Evolutionary conservation across 2,329 filamentous ascomycete species (phyloP).

Genomic region (Colletotrichum limetticola): DNA sequence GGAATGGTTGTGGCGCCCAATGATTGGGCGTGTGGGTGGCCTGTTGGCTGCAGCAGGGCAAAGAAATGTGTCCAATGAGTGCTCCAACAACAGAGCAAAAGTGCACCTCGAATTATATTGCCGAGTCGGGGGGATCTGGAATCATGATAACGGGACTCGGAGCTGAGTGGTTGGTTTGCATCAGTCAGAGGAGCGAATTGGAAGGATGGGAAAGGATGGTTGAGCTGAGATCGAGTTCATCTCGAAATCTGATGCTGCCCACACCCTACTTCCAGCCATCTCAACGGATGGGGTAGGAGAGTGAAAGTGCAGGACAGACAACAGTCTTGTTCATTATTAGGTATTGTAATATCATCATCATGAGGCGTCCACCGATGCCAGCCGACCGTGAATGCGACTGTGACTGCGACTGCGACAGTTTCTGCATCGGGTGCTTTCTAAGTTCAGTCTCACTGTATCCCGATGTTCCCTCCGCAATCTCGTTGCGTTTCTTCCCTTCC

Average conservation of each 20-base stretch:
- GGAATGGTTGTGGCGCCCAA: conserved; percentile 12
- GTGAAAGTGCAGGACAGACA: not conserved
- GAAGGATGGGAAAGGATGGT: not conserved
- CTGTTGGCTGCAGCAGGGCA: conserved; percentile 11
- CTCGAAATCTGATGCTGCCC: not conserved
- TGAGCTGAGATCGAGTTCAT: not conserved
- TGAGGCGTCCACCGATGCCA: not conserved
- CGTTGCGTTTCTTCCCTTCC: not conserved
- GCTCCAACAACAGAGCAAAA: not conserved
- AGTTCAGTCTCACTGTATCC: conserved; percentile 1
- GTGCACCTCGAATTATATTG: not conserved
- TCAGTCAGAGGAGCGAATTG: not conserved
- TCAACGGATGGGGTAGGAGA: not conserved
- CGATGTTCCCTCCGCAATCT: not conserved
- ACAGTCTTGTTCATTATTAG: conserved; percentile 13
- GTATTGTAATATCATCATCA: conserved; percentile 11
- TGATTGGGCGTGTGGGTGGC: not conserved
- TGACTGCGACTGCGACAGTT: not conserved
- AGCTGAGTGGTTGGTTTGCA: not conserved
- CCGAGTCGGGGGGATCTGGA: not conserved
- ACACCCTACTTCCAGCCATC: not conserved
- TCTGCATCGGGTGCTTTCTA: not conserved
- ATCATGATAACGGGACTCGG: conserved; percentile 5
- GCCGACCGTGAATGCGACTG: not conserved
- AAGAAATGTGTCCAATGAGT: not conserved